phyloP scores from a whole-genome alignment of 805 yeast genomes.

The Ogataea ramenticola region DNA sequence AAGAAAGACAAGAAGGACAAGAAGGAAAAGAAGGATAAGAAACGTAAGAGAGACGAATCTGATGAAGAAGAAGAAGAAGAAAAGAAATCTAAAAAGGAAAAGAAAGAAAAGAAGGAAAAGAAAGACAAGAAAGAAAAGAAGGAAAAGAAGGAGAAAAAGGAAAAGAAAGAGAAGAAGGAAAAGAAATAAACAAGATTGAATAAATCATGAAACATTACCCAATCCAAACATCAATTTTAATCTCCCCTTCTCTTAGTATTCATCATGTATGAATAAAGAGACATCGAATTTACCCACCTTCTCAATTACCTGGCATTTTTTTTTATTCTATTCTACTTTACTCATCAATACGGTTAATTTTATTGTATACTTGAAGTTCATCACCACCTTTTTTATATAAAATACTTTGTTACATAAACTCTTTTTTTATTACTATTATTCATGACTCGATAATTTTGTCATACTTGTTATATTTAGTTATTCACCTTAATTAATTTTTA shows the following conservation, averaged over 20 bases:
- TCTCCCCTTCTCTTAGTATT: neutral
- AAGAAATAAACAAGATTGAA: constrained; percentile 12
- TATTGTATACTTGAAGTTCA: constrained; percentile 1
- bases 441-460: neutral
- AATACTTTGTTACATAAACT: neutral
- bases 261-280: neutral
- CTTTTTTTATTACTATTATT: neutral
- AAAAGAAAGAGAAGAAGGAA: neutral
- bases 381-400: neutral
- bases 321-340: too few species aligned
- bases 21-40: constrained; percentile 16
- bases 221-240: too few species aligned
- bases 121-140: constrained; percentile 15
- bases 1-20: constrained; percentile 17
- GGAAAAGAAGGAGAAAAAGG: constrained; percentile 16
- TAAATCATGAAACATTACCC: neutral
- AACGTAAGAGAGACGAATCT: constrained; percentile 15
- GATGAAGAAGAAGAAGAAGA: constrained; percentile 16
- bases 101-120: constrained; percentile 23
- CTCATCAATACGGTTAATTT: neutral
- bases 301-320: constrained; percentile 1
- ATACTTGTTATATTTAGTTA: neutral
- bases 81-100: constrained; percentile 24
- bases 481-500: neutral
- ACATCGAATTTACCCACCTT: neutral